These are phyloP conservation scores for Phaeotremella skinneri DNA, from an alignment of 768 basidiomycete genomes.

Conservation along the genomic window DNA sequence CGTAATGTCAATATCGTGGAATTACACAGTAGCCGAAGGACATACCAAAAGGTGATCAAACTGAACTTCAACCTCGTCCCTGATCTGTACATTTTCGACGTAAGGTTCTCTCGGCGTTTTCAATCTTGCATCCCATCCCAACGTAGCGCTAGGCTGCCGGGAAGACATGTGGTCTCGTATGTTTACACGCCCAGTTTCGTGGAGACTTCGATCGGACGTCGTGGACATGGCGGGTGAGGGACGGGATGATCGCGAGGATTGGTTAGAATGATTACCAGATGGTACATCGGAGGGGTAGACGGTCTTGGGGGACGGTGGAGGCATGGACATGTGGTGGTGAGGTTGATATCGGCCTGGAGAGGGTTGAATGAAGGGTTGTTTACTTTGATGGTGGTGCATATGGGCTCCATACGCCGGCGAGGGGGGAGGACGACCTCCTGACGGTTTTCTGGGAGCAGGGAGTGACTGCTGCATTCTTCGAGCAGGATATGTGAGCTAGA, in stretches of 20 bases:
- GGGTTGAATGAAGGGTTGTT: background rate
- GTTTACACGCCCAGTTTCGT: constrained; percentile 3
- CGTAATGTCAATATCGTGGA: background rate
- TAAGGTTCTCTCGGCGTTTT: constrained; percentile 21
- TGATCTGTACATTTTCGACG: background rate
- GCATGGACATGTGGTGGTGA: constrained; percentile 18
- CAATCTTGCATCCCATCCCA: constrained; percentile 24
- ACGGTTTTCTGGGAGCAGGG: background rate
- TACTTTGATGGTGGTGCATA: background rate
- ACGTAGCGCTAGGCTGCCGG: constrained; percentile 24
- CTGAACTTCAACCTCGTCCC: constrained; percentile 31
- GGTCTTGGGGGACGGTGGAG: constrained; percentile 3
- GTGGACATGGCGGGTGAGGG: constrained; percentile 8
- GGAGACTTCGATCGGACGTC: background rate
- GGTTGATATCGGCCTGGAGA: background rate
- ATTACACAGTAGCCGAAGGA: background rate
- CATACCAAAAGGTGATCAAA: constrained; percentile 38
- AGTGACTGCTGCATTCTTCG: background rate
- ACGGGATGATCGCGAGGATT: constrained; percentile 7
- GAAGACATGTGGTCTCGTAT: constrained; percentile 16
- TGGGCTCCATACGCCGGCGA: background rate
- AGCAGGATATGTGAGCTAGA: no score
- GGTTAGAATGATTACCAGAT: background rate
- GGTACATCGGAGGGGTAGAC: constrained; percentile 1
- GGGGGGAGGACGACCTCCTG: background rate